phyloP scores from a whole-genome alignment of 1,284 basidiomycete species.

The Apiotrichum montevideense region DNA sequence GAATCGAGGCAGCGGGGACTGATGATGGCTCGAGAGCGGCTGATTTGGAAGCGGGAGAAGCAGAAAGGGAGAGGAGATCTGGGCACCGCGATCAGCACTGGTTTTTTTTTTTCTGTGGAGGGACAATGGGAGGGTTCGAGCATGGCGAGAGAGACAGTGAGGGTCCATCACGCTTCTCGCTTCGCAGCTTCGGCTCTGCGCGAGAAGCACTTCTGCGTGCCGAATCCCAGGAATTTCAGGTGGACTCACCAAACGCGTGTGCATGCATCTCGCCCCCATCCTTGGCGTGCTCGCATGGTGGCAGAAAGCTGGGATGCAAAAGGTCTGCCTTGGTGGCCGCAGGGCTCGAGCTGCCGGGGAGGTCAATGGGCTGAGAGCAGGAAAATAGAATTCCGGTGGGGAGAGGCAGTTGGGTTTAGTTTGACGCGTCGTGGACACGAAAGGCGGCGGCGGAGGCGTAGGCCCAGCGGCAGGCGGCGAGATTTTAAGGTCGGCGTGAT shows the following conservation, averaged over 20 bases:
- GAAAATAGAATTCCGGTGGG: neutral
- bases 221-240: conserved; percentile 1
- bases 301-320: conserved; percentile 39
- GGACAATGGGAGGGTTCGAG: neutral
- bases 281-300: conserved; percentile 37
- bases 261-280: conserved; percentile 41
- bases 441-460: neutral
- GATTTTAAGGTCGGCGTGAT: too few relatives aligned
- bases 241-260: conserved; percentile 40
- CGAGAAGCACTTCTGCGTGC: neutral
- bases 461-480: too few relatives aligned
- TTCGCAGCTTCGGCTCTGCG: too few relatives aligned
- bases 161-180: too few relatives aligned
- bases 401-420: too few relatives aligned
- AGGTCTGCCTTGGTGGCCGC: conserved; percentile 24
- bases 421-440: neutral
- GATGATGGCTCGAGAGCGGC: conserved; percentile 25
- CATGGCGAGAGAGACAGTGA: too few relatives aligned
- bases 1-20: conserved; percentile 32
- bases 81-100: neutral
- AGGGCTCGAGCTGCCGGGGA: neutral
- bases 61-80: conserved; percentile 39
- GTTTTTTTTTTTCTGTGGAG: neutral
- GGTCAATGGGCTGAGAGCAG: conserved; percentile 9
- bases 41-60: conserved; percentile 5